Base-by-base conservation (phyloP, 2,329 filamentous ascomycete species). In the Fusarium hainanense region DNA sequence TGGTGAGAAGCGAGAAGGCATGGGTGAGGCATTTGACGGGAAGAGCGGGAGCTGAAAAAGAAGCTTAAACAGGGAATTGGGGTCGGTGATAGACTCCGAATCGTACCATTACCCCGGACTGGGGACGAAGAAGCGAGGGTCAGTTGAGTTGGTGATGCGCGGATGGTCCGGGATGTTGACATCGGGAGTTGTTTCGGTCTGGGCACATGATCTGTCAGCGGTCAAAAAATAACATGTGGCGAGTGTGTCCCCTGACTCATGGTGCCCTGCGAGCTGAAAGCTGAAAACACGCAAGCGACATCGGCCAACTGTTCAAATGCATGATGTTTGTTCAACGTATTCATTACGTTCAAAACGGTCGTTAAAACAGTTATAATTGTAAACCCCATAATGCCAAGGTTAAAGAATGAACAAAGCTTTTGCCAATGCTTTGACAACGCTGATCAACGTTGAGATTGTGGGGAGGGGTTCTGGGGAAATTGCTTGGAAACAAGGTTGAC, bases 21-120 rank as follows among this genome's bases (percentile, higher is more conserved):
- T 41, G 13, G 32, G 34, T 37, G 34, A 37, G 34, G 34, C 16
- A 37, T 20, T 27, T 18, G 13, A 51, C 49, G 49, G 49, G 49
- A 51, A 51, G 49, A 13, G n/a, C 32, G 49, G 48, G 49, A 51
- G 32, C 32, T 41, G 49, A 41, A 27, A 51, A 51, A 34, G n/a
- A 41, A 51, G 32, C 49, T 41, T 51, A 41, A 41, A 40, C 25
- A n/a, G 10, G 23, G 10, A 56, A 37, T 56, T 56, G 43, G 52
- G 37, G 43, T 28, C n/a, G 44, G 42, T 49, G 27, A 49, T 12
- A 16, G 12, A 49, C 52, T 18, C 42, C 43, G 30, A 56, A 18
- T 37, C 10, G 23, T 49, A 25, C 43, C 23, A 20, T 43, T 56
- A 28, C 50, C 52, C 43, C 52, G 32, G 43, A 21, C 25, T 37